Percentiles rank a stretch among this genome's conserved stretches.
Evolutionary conservation across 192 early-diverging fungal genomes (phyloP).

Genomic region (Podila clonocystis): DNA sequence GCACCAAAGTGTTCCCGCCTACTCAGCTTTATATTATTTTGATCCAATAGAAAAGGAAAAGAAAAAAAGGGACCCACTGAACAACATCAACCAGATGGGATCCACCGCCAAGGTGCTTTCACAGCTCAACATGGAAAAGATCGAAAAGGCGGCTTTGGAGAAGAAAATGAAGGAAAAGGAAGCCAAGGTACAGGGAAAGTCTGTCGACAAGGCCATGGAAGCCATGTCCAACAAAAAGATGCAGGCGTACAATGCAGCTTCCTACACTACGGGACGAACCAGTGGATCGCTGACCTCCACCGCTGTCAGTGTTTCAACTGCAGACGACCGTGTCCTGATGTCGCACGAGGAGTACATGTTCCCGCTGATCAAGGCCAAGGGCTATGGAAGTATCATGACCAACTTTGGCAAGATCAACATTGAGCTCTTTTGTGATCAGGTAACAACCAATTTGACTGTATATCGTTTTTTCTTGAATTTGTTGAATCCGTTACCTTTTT

Average conservation of each 20-base stretch:
- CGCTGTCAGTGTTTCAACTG: constrained; percentile 74
- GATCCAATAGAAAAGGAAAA: constrained; percentile 43
- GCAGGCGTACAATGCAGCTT: constrained; percentile 79
- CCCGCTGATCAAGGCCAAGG: constrained; percentile 82
- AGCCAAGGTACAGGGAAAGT: constrained; percentile 19
- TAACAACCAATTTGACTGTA: constrained; percentile 10
- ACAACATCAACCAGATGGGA: constrained; percentile 69
- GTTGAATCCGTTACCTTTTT: too few relatives aligned
- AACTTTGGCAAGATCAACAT: constrained; percentile 85
- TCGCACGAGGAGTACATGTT: constrained; percentile 93
- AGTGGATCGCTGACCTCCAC: constrained; percentile 92
- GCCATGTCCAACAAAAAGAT: constrained; percentile 56
- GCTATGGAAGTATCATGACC: constrained; percentile 80
- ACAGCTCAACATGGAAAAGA: constrained; percentile 43
- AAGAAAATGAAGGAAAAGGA: constrained; percentile 20
- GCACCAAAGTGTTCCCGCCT: background rate
- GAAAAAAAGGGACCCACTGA: constrained; percentile 61
- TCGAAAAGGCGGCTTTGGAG: constrained; percentile 41
- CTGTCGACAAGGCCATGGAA: constrained; percentile 21
- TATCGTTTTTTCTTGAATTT: background rate
- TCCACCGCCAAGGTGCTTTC: constrained; percentile 43
- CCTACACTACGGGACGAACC: constrained; percentile 81
- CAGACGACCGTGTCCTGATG: constrained; percentile 74
- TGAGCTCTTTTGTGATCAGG: constrained; percentile 82
- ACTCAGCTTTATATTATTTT: background rate